phyloP scores from a whole-genome alignment of 805 yeast genomes.

The Starmerella powellii region DNA sequence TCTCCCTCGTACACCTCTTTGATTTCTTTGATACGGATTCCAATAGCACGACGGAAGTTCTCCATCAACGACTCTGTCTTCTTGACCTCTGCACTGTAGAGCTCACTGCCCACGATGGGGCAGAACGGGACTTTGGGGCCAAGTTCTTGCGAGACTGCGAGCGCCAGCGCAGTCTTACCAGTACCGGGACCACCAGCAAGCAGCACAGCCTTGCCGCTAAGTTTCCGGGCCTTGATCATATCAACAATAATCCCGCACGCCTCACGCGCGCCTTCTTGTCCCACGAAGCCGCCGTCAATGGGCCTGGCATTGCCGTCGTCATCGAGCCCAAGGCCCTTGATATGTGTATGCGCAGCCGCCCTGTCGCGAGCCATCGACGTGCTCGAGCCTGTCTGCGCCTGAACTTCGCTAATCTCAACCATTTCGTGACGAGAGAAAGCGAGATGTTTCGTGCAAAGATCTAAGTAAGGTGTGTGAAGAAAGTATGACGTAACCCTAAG shows the following conservation, averaged over 20 bases:
- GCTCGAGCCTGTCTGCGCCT: conserved; percentile 31
- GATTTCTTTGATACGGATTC: conserved; percentile 88
- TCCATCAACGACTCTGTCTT: conserved; percentile 96
- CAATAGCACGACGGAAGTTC: conserved; percentile 91
- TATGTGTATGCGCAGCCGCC: conserved; percentile 95
- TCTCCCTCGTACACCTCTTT: conserved; percentile 98
- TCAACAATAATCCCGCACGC: conserved; percentile 95
- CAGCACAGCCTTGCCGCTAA: conserved; percentile 91
- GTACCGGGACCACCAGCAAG: conserved; percentile 98
- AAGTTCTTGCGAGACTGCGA: conserved; percentile 89
- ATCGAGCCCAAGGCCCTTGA: conserved; percentile 86
- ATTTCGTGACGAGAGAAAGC: conserved; percentile 27
- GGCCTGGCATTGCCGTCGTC: conserved; percentile 76
- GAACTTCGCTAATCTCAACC: conserved; percentile 73
- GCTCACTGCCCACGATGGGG: conserved; percentile 90
- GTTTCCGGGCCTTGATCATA: conserved; percentile 77
- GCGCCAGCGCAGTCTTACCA: conserved; percentile 93
- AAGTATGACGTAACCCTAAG: too few species aligned
- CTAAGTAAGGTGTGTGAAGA: too few species aligned
- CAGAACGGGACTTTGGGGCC: conserved; percentile 97
- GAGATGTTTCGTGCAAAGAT: too few species aligned
- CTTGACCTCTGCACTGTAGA: conserved; percentile 91
- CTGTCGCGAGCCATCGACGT: conserved; percentile 42
- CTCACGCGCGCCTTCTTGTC: conserved; percentile 53
- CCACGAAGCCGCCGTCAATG: conserved; percentile 81